Conservation (phyloP, 371 early-diverging fungal species). For the Syncephalastrum sp. region DNA sequence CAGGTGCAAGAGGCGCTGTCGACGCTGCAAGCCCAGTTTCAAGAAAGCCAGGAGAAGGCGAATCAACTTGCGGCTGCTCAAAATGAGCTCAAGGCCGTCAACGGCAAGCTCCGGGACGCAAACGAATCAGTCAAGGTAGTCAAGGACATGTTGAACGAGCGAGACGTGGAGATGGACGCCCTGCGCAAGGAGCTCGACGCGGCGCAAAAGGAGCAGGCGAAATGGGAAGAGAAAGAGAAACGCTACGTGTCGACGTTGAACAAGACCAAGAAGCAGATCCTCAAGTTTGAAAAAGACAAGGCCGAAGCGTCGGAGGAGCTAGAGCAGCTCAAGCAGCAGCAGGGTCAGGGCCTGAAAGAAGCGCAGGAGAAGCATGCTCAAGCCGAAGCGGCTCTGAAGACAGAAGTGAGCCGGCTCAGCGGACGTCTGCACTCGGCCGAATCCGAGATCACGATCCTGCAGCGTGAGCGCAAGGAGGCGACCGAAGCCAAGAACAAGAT, state of each 20-base stretch:
- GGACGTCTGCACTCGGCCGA: conserved; percentile 30
- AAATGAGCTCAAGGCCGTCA: conserved; percentile 28
- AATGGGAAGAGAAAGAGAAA: conserved; percentile 57
- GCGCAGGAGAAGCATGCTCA: conserved; percentile 17
- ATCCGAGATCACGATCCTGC: conserved; percentile 37
- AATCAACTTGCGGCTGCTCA: conserved; percentile 39
- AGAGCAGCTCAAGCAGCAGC: conserved; percentile 25
- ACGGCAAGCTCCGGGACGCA: conserved; percentile 42
- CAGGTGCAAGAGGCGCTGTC: background rate
- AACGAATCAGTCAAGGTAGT: conserved; percentile 54
- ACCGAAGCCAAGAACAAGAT: conserved; percentile 55
- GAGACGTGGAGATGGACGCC: conserved; percentile 54
- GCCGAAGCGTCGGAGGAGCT: conserved; percentile 53
- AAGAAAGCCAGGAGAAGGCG: conserved; percentile 34
- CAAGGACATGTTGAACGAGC: conserved; percentile 54
- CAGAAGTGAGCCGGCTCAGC: conserved; percentile 28
- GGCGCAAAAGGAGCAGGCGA: conserved; percentile 34
- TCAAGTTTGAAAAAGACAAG: conserved; percentile 60
- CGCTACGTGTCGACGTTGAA: conserved; percentile 47
- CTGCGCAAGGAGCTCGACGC: conserved; percentile 49
- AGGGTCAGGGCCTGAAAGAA: conserved; percentile 10
- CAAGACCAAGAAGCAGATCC: conserved; percentile 58
- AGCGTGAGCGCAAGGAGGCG: conserved; percentile 45
- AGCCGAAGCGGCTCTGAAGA: conserved; percentile 19
- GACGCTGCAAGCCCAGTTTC: conserved; percentile 16